These are phyloP conservation scores for Pichia sporocuriosa DNA, from an alignment of 805 yeast genomes.

Conservation along the genomic window DNA sequence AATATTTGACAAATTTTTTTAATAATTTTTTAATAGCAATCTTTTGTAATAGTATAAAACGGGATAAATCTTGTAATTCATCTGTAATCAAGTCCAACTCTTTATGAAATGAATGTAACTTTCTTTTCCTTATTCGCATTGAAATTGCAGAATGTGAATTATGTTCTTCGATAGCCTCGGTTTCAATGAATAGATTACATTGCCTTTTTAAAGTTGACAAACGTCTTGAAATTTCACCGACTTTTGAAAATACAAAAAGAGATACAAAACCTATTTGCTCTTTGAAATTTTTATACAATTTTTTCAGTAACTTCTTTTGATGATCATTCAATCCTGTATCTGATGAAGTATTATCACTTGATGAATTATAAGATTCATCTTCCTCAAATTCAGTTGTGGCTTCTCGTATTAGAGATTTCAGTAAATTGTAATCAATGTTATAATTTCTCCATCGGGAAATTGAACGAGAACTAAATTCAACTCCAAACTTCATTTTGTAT, in stretches of 20 bases:
- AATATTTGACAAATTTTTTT: conserved; percentile 56
- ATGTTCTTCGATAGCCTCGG: too few species aligned
- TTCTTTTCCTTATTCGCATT: conserved; percentile 19
- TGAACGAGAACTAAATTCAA: conserved; percentile 63
- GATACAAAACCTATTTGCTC: conserved; percentile 56
- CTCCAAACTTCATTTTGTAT: conserved; percentile 76
- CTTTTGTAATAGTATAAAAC: conserved; percentile 66
- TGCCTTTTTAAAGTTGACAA: conserved; percentile 24
- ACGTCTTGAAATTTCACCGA: conserved; percentile 59
- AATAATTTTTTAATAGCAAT: conserved; percentile 67
- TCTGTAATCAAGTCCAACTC: conserved; percentile 39
- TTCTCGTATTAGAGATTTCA: conserved; percentile 57
- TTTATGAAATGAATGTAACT: conserved; percentile 23
- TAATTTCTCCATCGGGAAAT: conserved; percentile 85
- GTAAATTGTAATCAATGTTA: conserved; percentile 75
- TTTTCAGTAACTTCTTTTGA: conserved; percentile 22
- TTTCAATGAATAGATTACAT: conserved; percentile 23
- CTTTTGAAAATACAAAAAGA: conserved; percentile 59
- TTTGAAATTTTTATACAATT: conserved; percentile 38
- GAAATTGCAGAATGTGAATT: conserved; percentile 8
- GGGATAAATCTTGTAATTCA: conserved; percentile 58
- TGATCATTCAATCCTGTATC: conserved; percentile 16
- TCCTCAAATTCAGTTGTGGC: conserved; percentile 37
- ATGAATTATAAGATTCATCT: background rate
- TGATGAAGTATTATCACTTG: conserved; percentile 1